Evolutionary conservation across 441 rosid genomes (phyloP), one percentile per base, ranked within the genome.

Genomic region (Eutrema salsugineum): DNA sequence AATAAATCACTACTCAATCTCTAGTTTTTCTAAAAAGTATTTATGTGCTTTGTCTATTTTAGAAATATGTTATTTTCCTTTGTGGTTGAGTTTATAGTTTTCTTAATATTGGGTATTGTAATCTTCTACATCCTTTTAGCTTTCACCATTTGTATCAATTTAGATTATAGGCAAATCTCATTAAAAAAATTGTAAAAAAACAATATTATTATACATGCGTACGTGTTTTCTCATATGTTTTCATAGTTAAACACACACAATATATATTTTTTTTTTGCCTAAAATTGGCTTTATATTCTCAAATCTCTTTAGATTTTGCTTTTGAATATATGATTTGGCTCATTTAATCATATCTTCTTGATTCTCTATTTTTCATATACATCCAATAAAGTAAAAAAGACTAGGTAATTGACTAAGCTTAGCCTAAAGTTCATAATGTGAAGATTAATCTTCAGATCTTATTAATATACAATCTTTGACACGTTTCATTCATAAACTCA

Each of bases 401-500:
- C n/a, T n/a, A n/a, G n/a, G n/a, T n/a, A n/a, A n/a, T n/a, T n/a
- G n/a, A n/a, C n/a, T n/a, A n/a, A n/a, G n/a, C n/a, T n/a, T n/a
- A n/a, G n/a, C n/a, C 46, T 42, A 42, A 50, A 2, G 15, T 67
- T 40, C 51, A 74, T 67, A 14, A 42, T 60, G 57, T 33, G 20
- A 8, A 17, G 17, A 71, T 19, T 66, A 8, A 39, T 36, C 5
- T 49, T 59, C 11, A 66, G 55, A 73, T n/a, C n/a, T n/a, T n/a
- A n/a, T n/a, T n/a, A n/a, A n/a, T n/a, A n/a, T n/a, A n/a, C n/a
- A n/a, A n/a, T n/a, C n/a, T n/a, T n/a, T n/a, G n/a, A n/a, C n/a
- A n/a, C n/a, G n/a, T n/a, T n/a, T n/a, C n/a, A n/a, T 11, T 73
- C 24, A 40, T 8, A 66, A 50, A 50, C 54, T 73, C 67, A 40